A percentile compares a stretch with the other conserved stretches of the same genome.
phyloP scores from a whole-genome alignment of 1,139 yeast genomes.

The Pneumocystis canis region DNA sequence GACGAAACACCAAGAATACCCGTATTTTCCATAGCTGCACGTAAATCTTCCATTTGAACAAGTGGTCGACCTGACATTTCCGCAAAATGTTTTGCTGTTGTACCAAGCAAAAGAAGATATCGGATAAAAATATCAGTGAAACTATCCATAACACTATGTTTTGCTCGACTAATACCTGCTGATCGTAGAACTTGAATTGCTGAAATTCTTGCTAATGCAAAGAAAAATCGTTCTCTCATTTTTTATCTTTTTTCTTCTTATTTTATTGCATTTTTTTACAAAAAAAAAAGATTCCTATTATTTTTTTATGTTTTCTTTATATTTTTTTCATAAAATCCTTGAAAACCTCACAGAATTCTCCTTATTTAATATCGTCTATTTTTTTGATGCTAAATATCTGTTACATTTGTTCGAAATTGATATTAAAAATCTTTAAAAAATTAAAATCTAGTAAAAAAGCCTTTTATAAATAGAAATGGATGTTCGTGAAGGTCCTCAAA shows the following conservation, averaged over 20 bases:
- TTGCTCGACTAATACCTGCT: constrained; percentile 57
- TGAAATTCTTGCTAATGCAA: constrained; percentile 10
- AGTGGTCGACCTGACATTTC: constrained; percentile 29
- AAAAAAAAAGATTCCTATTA: background rate
- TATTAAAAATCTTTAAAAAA: background rate
- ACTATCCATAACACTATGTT: constrained; percentile 46
- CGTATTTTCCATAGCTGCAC: constrained; percentile 43
- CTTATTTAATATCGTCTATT: no score
- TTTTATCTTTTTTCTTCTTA: background rate
- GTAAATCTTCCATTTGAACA: constrained; percentile 41
- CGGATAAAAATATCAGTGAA: constrained; percentile 49
- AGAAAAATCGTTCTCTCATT: constrained; percentile 8
- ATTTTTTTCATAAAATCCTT: background rate
- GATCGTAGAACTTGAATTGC: constrained; percentile 43
- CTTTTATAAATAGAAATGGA: background rate
- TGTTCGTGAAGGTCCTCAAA: constrained; percentile 47
- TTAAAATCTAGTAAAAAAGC: background rate
- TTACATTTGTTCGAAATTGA: background rate
- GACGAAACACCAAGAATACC: constrained; percentile 25
- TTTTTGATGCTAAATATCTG: no score
- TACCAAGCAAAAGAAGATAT: constrained; percentile 33
- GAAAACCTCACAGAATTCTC: background rate
- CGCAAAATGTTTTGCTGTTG: constrained; percentile 31
- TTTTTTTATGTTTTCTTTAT: background rate
- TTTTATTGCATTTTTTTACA: background rate